phyloP scores from a whole-genome alignment of 2,329 filamentous ascomycete genomes.

The Aspergillus nomiae region DNA sequence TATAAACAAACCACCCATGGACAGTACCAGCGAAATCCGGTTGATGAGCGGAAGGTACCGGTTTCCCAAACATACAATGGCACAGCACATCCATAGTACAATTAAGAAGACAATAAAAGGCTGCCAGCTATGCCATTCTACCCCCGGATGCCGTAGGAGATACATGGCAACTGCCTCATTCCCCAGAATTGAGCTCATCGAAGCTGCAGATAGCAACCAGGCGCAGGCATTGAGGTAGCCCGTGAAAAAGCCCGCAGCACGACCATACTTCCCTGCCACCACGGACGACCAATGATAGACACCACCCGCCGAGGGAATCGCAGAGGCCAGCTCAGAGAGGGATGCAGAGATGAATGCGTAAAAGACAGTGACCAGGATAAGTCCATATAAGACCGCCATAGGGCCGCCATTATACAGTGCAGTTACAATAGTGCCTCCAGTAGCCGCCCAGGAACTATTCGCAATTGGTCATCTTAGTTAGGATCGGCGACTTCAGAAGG shows the following conservation, averaged over 20 bases:
- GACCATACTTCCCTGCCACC: slow-evolving; percentile 51
- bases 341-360: slow-evolving; percentile 58
- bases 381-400: slow-evolving; percentile 61
- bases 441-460: slow-evolving; percentile 58
- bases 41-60: slow-evolving; percentile 51
- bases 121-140: slow-evolving; percentile 33
- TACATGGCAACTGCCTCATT: slow-evolving; percentile 38
- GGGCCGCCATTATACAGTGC: slow-evolving; percentile 62
- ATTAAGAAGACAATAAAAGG: slow-evolving; percentile 43
- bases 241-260: slow-evolving; percentile 44
- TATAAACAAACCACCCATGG: slow-evolving; percentile 51
- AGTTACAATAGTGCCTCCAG: slow-evolving; percentile 57
- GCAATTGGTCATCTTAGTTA: neutral
- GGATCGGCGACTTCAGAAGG: neutral
- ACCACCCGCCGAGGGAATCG: slow-evolving; percentile 56
- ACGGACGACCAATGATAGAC: slow-evolving; percentile 63
- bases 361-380: slow-evolving; percentile 48
- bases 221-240: slow-evolving; percentile 39
- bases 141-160: slow-evolving; percentile 24
- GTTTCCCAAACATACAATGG: slow-evolving; percentile 57
- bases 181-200: slow-evolving; percentile 34
- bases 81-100: slow-evolving; percentile 54
- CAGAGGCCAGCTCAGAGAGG: slow-evolving; percentile 59
- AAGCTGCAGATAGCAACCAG: slow-evolving; percentile 34
- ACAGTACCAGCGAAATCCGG: slow-evolving; percentile 56